A percentile compares a stretch with the other conserved stretches of the same genome.
Conservation (phyloP, 371 early-diverging fungal species). For the Syncephalastrum contaminatum region DNA sequence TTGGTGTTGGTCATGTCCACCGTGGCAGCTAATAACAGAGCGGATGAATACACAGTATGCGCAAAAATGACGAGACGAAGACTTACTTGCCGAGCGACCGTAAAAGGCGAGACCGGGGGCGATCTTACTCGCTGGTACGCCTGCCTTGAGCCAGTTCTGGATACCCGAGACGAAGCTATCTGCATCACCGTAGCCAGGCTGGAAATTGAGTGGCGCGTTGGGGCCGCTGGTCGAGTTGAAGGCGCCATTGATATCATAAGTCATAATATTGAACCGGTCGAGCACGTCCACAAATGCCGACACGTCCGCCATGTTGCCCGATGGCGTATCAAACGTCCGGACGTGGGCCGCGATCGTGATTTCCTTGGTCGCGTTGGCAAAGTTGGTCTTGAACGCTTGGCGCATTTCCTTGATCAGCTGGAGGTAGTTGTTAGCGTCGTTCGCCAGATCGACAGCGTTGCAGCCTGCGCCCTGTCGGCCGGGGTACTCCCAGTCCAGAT, state of each 20-base stretch:
- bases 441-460: conserved; percentile 34
- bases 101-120: conserved; percentile 65
- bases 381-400: conserved; percentile 49
- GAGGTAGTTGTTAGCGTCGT: conserved; percentile 47
- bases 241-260: conserved; percentile 57
- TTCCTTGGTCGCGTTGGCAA: conserved; percentile 44
- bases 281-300: conserved; percentile 52
- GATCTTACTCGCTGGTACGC: conserved; percentile 58
- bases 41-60: neutral
- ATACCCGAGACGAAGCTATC: conserved; percentile 49
- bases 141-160: conserved; percentile 52
- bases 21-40: conserved; percentile 21
- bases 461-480: conserved; percentile 54
- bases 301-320: conserved; percentile 52
- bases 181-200: conserved; percentile 19
- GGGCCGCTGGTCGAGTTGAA: conserved; percentile 52
- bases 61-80: neutral
- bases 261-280: conserved; percentile 62
- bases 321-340: conserved; percentile 45
- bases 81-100: conserved; percentile 55
- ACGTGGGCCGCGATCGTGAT: conserved; percentile 57
- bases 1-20: conserved; percentile 28
- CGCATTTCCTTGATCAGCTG: conserved; percentile 59
- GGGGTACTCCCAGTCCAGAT: conserved; percentile 63
- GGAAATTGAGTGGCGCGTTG: conserved; percentile 53